phyloP scores from a whole-genome alignment of 2,329 filamentous ascomycete genomes.

The Phialophora chinensis region DNA sequence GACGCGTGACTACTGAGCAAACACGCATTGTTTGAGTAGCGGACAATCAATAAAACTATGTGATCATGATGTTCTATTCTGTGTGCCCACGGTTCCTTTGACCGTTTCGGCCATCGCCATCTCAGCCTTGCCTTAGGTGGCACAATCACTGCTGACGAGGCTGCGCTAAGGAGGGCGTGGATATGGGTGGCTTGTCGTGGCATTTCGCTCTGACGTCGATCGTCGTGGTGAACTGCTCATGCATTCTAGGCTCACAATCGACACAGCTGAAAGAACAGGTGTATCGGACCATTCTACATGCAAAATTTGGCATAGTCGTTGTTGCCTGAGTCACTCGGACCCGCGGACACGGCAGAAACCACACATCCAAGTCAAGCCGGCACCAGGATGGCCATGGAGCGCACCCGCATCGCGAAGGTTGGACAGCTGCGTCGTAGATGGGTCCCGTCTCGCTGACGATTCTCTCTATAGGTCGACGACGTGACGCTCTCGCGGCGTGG shows the following conservation, averaged over 20 bases:
- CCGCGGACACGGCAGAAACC: slow-evolving; percentile 5
- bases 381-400: slow-evolving; percentile 39
- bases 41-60: not conserved
- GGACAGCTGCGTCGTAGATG: not conserved
- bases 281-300: not conserved
- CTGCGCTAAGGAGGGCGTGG: slow-evolving; percentile 18
- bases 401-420: slow-evolving; percentile 41
- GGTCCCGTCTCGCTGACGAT: not conserved
- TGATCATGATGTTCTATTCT: not conserved
- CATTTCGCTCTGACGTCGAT: slow-evolving; percentile 20
- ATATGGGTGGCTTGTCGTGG: not conserved
- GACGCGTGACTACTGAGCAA: not conserved
- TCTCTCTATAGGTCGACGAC: slow-evolving; percentile 56
- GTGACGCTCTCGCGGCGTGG: slow-evolving; percentile 65
- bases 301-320: slow-evolving; percentile 3
- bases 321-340: not conserved
- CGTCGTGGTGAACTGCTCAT: slow-evolving; percentile 4
- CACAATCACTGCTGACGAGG: slow-evolving; percentile 8
- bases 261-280: not conserved
- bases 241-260: not conserved
- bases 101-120: not conserved
- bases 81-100: not conserved
- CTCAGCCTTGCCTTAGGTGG: not conserved
- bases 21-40: slow-evolving; percentile 2
- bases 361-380: slow-evolving; percentile 16